Conservation (phyloP, 1,139 yeast species). For the Arxiozyma telluris region DNA sequence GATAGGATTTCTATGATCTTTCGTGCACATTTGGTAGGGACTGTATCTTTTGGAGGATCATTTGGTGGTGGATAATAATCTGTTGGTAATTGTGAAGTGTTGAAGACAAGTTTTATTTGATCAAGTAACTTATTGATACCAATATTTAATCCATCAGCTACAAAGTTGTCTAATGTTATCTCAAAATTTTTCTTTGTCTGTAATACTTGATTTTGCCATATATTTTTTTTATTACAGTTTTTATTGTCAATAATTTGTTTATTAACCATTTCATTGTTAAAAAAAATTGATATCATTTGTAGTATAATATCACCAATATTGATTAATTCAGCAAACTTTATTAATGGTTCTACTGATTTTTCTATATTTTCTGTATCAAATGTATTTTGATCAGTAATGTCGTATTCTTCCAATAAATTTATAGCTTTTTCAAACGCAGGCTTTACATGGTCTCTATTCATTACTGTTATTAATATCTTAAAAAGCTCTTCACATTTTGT, state of each 20-base stretch:
- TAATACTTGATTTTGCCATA: constrained; percentile 70
- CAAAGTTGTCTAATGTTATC: constrained; percentile 71
- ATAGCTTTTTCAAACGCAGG: constrained; percentile 82
- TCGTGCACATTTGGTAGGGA: constrained; percentile 65
- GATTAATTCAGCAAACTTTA: constrained; percentile 79
- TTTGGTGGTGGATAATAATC: constrained; percentile 34
- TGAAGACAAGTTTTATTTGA: constrained; percentile 53
- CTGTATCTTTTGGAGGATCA: constrained; percentile 30
- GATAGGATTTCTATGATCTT: constrained; percentile 54
- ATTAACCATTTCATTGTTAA: constrained; percentile 70
- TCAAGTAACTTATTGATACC: constrained; percentile 83
- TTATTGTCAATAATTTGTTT: constrained; percentile 45
- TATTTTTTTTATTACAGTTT: constrained; percentile 41
- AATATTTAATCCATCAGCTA: constrained; percentile 84
- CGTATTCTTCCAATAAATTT: constrained; percentile 56
- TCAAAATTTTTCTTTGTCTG: constrained; percentile 78
- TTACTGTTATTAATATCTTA: constrained; percentile 50
- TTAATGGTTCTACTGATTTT: constrained; percentile 44
- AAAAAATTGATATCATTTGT: constrained; percentile 87
- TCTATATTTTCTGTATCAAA: constrained; percentile 15
- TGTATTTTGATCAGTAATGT: constrained; percentile 45
- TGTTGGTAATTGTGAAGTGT: constrained; percentile 44
- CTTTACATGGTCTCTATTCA: constrained; percentile 66
- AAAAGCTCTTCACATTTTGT: constrained; percentile 48
- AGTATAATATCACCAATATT: constrained; percentile 87